These are phyloP conservation scores for Styphnolobium japonicum DNA, from an alignment of 306 rosid species.

Conservation along the genomic window DNA sequence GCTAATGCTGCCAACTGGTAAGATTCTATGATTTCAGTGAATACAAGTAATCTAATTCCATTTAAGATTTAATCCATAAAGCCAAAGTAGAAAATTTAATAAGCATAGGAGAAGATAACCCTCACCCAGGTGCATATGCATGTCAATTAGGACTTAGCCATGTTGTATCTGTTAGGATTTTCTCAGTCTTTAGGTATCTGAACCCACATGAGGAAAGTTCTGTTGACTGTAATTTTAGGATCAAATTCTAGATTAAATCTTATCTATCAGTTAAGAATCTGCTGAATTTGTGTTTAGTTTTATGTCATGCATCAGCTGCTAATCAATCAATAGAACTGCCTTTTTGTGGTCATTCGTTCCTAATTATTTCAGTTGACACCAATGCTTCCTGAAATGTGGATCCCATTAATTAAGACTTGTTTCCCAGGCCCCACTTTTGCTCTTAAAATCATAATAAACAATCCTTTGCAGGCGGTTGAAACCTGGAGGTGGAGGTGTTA, in stretches of 20 bases:
- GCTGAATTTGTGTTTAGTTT: constrained; percentile 6
- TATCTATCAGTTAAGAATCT: background rate
- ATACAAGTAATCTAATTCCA: background rate
- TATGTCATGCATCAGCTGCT: background rate
- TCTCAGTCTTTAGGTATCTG: background rate
- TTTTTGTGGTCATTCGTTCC: constrained; percentile 8
- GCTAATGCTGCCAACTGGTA: constrained; percentile 98
- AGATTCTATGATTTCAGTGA: constrained; percentile 23
- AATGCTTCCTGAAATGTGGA: constrained; percentile 8
- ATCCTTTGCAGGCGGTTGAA: constrained; percentile 75
- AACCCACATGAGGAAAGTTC: background rate
- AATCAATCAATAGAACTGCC: background rate
- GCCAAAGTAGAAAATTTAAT: background rate
- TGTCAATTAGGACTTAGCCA: background rate
- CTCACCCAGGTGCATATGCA: constrained; percentile 6
- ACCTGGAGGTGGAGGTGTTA: constrained; percentile 94
- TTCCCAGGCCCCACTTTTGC: background rate
- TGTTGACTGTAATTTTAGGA: background rate
- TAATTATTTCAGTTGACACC: background rate
- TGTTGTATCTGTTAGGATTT: background rate
- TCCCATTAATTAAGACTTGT: background rate
- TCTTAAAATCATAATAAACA: constrained; percentile 11
- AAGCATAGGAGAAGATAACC: background rate
- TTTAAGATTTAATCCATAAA: constrained; percentile 9
- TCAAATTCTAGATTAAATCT: constrained; percentile 10